Evolutionary conservation across 495 filamentous ascomycete species (phyloP).

Genomic region (Xylaria curta): DNA sequence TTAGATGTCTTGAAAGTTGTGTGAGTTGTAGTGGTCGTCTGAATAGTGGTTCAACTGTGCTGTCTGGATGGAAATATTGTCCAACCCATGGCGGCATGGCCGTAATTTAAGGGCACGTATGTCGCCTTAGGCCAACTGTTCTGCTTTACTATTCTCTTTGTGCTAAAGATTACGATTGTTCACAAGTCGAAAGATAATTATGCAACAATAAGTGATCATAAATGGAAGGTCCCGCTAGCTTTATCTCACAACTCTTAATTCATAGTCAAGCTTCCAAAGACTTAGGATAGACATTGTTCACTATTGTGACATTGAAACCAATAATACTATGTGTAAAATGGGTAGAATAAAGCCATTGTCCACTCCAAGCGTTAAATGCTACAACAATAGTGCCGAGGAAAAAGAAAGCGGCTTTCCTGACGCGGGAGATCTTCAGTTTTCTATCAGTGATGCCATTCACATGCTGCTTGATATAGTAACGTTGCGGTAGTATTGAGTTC

Average conservation of each 20-base stretch:
- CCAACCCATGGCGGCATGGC: neutral
- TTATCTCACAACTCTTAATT: neutral
- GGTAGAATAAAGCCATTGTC: neutral
- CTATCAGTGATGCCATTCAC: neutral
- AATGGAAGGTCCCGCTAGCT: neutral
- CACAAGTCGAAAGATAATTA: neutral
- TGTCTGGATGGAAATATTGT: neutral
- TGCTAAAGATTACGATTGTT: neutral
- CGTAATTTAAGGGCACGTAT: neutral
- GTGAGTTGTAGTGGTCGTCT: neutral
- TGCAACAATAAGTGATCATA: neutral
- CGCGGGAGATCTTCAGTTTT: neutral
- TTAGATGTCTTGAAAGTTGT: neutral
- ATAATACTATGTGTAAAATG: neutral
- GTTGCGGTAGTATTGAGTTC: neutral
- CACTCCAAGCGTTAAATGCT: neutral
- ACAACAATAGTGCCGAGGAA: neutral
- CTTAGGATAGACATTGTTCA: neutral
- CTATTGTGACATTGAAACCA: neutral
- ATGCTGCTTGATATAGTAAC: neutral
- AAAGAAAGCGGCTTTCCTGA: neutral
- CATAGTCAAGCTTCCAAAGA: neutral
- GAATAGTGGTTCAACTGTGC: neutral
- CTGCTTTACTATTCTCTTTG: neutral
- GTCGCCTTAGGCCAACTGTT: neutral